A percentile compares a stretch with the other conserved stretches of the same genome.
Evolutionary conservation across 176 grass and related monocot genomes (phyloP).

Genomic region (Puya raimondii): DNA sequence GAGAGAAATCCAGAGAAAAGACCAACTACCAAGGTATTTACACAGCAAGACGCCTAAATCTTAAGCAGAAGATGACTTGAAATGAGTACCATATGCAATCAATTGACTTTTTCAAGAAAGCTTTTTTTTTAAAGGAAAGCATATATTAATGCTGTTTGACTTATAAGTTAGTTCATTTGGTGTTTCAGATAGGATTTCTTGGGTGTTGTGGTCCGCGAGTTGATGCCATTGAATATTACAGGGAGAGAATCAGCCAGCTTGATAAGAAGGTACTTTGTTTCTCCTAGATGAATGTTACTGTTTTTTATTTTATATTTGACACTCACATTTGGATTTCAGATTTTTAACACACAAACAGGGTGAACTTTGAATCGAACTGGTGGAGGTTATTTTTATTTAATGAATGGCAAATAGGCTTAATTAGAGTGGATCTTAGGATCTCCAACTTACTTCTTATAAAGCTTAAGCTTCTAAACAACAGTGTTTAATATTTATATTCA

Average conservation of each 20-base stretch:
- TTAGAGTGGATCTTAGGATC: no score
- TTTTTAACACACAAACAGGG: no score
- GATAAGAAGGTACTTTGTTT: slow-evolving; percentile 42
- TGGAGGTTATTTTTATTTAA: not conserved
- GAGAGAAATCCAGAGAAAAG: slow-evolving; percentile 74
- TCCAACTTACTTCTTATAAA: no score
- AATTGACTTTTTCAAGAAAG: no score
- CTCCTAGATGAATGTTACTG: not conserved
- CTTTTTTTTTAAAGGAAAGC: not conserved
- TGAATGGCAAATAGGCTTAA: not conserved
- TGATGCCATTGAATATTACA: slow-evolving; percentile 67
- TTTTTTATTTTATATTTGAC: no score
- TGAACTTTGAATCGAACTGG: not conserved
- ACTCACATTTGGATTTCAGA: no score
- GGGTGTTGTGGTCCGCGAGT: slow-evolving; percentile 59
- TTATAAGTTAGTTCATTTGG: slow-evolving; percentile 9
- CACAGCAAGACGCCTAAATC: slow-evolving; percentile 5
- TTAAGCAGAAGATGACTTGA: not conserved
- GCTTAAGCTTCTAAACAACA: no score
- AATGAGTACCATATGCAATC: not conserved
- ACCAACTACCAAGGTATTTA: slow-evolving; percentile 60
- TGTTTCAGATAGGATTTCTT: slow-evolving; percentile 70
- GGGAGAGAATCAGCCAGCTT: slow-evolving; percentile 46
- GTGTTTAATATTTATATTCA: no score
- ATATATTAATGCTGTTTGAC: not conserved